Conservation (phyloP, 2,329 filamentous ascomycete species). For the Westerdykella ornata region DNA sequence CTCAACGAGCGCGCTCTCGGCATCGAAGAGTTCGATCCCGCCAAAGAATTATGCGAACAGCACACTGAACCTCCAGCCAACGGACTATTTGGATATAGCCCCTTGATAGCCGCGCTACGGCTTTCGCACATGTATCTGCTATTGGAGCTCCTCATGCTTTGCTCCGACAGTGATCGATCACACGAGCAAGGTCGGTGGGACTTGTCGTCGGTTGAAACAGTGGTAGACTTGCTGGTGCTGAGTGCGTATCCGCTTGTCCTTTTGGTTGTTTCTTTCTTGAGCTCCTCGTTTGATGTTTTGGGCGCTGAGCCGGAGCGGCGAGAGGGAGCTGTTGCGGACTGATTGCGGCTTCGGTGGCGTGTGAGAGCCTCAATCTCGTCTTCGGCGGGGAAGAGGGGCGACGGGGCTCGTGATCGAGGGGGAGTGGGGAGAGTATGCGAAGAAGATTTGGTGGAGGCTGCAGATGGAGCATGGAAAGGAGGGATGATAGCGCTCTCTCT, state of each 20-base stretch:
- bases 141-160: constrained; percentile 17
- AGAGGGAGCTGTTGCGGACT: constrained; percentile 12
- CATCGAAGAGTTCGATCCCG: neutral
- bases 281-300: constrained; percentile 21
- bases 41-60: neutral
- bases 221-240: constrained; percentile 15
- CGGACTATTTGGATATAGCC: constrained; percentile 31
- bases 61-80: constrained; percentile 10
- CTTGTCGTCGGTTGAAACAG: constrained; percentile 10
- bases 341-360: constrained; percentile 20
- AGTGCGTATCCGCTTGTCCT: constrained; percentile 29
- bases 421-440: constrained; percentile 18
- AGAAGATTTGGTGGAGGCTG: too few species aligned
- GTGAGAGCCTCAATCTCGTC: constrained; percentile 33
- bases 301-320: constrained; percentile 26
- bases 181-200: constrained; percentile 12
- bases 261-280: constrained; percentile 18
- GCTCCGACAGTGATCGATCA: constrained; percentile 10
- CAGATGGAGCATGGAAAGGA: neutral
- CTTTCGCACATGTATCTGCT: constrained; percentile 31
- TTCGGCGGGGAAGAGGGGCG: constrained; percentile 30
- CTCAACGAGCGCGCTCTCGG: neutral
- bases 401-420: constrained; percentile 23
- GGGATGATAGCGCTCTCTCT: constrained; percentile 23
- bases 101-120: constrained; percentile 36